These are phyloP conservation scores for Rubus idaeus DNA, from an alignment of 306 rosid species.

Conservation along the genomic window DNA sequence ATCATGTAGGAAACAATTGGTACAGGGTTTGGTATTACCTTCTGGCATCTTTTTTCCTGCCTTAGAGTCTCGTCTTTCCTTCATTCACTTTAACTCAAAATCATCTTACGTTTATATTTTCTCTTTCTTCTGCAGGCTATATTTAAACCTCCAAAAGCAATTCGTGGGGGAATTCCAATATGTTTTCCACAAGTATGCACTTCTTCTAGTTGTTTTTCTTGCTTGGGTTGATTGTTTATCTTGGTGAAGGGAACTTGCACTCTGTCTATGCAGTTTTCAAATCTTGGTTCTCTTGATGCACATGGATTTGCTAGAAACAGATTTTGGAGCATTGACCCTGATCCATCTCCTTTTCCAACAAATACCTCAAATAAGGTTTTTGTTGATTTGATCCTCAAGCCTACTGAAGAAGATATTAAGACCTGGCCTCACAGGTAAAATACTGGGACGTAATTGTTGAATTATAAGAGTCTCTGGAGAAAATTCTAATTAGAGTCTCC, in stretches of 20 bases:
- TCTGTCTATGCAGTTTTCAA: constrained; percentile 64
- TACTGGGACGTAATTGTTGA: constrained; percentile 4
- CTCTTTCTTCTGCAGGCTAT: constrained; percentile 63
- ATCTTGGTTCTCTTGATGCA: constrained; percentile 58
- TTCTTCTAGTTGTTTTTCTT: constrained; percentile 25
- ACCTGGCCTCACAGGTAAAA: constrained; percentile 80
- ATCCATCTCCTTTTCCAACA: constrained; percentile 72
- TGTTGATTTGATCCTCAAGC: constrained; percentile 85
- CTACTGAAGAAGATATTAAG: constrained; percentile 77
- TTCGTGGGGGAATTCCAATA: constrained; percentile 96
- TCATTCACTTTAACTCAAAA: not conserved
- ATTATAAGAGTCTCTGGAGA: not conserved
- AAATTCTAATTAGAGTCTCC: not conserved
- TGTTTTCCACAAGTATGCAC: constrained; percentile 94
- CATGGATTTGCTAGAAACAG: constrained; percentile 93
- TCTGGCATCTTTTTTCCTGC: not conserved
- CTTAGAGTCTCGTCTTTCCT: not conserved
- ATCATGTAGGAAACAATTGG: not conserved
- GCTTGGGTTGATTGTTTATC: constrained; percentile 29
- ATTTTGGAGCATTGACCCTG: constrained; percentile 63
- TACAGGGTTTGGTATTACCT: not conserved
- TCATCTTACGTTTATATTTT: not conserved
- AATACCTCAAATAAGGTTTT: constrained; percentile 54
- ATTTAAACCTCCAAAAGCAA: constrained; percentile 81
- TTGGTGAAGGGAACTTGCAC: constrained; percentile 28